Evolutionary conservation across 768 basidiomycete species (phyloP).

Genomic region (Pleurotus salmoneostramineus): DNA sequence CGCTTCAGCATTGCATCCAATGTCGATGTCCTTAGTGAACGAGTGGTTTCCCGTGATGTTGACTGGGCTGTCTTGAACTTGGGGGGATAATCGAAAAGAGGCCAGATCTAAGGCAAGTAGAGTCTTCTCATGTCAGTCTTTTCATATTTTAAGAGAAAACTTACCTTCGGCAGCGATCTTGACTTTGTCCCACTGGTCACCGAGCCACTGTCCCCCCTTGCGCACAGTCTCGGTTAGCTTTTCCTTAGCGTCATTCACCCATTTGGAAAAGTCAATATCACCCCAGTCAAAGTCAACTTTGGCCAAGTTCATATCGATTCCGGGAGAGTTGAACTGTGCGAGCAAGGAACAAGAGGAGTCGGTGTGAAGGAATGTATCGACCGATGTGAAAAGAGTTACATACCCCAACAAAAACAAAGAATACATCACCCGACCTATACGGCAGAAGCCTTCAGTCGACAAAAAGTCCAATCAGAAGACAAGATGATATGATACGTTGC

Average conservation of each 20-base stretch:
- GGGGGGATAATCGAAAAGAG: neutral
- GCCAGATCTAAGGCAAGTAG: neutral
- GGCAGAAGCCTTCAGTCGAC: neutral
- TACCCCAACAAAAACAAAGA: neutral
- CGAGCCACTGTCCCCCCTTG: neutral
- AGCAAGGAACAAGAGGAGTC: neutral
- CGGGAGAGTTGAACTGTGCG: neutral
- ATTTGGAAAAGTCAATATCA: neutral
- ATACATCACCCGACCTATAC: neutral
- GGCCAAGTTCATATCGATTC: neutral
- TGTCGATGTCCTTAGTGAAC: neutral
- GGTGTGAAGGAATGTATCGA: neutral
- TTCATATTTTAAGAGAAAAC: neutral
- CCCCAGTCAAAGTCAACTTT: neutral
- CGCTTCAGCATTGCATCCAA: neutral
- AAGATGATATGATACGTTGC: neutral
- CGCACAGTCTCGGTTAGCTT: neutral
- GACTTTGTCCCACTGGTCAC: neutral
- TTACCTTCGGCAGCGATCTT: neutral
- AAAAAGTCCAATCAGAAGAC: neutral
- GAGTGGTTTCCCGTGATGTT: neutral
- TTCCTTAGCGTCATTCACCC: neutral
- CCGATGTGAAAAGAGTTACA: neutral
- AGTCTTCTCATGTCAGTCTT: neutral
- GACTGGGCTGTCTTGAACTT: neutral